Evolutionary conservation across 2,329 filamentous ascomycete genomes (phyloP), one percentile per base, ranked within the genome.

Genomic region (Talaromyces sp.): DNA sequence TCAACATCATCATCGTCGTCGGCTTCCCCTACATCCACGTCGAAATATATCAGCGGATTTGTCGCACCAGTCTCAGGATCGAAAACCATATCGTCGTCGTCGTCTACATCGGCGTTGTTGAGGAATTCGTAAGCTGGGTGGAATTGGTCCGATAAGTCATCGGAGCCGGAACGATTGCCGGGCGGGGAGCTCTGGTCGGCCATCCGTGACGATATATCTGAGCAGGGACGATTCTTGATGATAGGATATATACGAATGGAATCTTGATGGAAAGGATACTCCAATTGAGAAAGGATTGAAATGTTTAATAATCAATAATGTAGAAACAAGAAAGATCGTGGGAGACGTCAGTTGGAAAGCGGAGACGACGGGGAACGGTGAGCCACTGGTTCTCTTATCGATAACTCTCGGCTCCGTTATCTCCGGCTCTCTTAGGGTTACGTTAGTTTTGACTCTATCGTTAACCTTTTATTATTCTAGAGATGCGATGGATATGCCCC

Each of bases 71-170:
- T 73, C 54, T 79, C 76, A 31, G 79, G 76, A 70, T 83, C 76
- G 74, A 80, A 83, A 68, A 84, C 82, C 78, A 83, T 82, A 74
- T 84, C 82, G 76, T 85, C 82, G 76, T 73, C 70, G 15, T 61
- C 59, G 15, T 62, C 58, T 6, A 51, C 40, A 8, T 70, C 67
- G 56, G n/a, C 59, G n/a, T 69, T 67, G 62, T 79, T 78, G 22
- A 75, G 70, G 75, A 73, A 78, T 67, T 78, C 77, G 63, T 69
- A 70, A 17, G 76, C 73, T 10, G 74, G 72, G 64, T 80, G 78
- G 70, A 77, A 79, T 31, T 72, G 65, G 27, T 72, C 70, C 6
- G 68, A 68, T 15, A 72, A 71, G 43, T 70, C 73, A 19, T 67
- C 67, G 38, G 68, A 65, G 38, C 67, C 67, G 36, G 68, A 65